Evolutionary conservation across 768 basidiomycete genomes (phyloP).

Genomic region (Termitomyces sp.): DNA sequence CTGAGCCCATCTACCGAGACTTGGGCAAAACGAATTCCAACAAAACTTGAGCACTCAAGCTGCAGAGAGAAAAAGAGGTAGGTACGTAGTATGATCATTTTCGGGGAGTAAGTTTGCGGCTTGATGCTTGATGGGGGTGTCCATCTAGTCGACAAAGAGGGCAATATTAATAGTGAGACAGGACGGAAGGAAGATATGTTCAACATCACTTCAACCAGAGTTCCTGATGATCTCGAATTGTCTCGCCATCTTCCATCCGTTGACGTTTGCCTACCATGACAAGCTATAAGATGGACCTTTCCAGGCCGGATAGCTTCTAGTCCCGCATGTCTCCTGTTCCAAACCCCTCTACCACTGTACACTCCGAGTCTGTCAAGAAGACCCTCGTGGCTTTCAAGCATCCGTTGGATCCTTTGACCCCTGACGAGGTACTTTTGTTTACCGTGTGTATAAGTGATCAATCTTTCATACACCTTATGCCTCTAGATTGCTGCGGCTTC

Average conservation of each 20-base stretch:
- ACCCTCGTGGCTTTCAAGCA: conserved; percentile 31
- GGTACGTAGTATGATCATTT: too few species aligned
- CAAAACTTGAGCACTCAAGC: too few species aligned
- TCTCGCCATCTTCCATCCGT: background rate
- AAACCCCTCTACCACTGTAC: conserved; percentile 14
- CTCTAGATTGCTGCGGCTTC: conserved; percentile 60
- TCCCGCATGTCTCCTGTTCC: conserved; percentile 14
- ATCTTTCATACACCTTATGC: background rate
- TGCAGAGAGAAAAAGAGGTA: background rate
- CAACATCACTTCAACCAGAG: background rate
- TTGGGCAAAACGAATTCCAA: too few species aligned
- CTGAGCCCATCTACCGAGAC: too few species aligned
- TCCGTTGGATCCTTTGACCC: conserved; percentile 61
- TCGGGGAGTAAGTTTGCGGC: too few species aligned
- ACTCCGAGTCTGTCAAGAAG: conserved; percentile 9
- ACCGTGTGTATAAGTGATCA: background rate
- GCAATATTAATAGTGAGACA: background rate
- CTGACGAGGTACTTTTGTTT: conserved; percentile 45
- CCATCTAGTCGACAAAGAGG: background rate
- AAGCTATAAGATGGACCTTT: background rate
- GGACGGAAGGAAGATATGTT: background rate
- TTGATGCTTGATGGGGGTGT: too few species aligned
- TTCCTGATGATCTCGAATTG: background rate
- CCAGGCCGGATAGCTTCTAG: conserved; percentile 11
- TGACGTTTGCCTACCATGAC: background rate